Conservation (phyloP, 2,329 filamentous ascomycete genomes). For the Colletotrichum acutatum region DNA sequence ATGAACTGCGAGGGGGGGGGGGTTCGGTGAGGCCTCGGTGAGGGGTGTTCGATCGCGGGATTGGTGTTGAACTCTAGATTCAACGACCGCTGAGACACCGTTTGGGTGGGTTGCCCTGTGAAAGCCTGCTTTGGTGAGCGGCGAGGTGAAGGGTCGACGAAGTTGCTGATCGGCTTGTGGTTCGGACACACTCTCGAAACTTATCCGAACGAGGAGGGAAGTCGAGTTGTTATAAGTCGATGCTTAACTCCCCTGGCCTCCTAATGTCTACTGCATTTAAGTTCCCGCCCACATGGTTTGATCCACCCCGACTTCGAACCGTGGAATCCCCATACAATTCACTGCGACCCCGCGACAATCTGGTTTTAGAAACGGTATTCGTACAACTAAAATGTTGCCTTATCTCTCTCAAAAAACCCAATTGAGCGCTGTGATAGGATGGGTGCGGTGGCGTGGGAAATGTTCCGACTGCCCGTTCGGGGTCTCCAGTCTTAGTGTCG, state of each 20-base stretch:
- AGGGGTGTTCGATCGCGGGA: neutral
- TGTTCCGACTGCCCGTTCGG: slow-evolving; percentile 3
- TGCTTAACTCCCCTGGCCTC: neutral
- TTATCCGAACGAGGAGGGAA: neutral
- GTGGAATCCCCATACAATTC: slow-evolving; percentile 12
- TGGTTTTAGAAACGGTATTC: slow-evolving; percentile 32
- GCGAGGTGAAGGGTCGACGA: neutral
- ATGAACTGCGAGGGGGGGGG: neutral
- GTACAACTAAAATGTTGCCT: slow-evolving; percentile 13
- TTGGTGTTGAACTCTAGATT: neutral
- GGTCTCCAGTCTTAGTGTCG: neutral
- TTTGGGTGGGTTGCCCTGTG: neutral
- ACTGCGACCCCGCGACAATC: slow-evolving; percentile 21
- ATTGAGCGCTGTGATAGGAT: slow-evolving; percentile 13
- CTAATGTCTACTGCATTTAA: neutral
- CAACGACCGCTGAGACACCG: neutral
- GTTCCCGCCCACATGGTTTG: slow-evolving; percentile 28
- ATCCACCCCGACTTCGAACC: slow-evolving; percentile 24
- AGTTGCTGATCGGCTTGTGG: neutral
- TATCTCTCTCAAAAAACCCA: slow-evolving; percentile 5
- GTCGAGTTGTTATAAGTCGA: slow-evolving; percentile 8
- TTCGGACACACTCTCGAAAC: neutral
- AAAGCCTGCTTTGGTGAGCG: neutral
- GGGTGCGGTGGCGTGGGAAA: neutral
- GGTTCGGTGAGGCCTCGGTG: slow-evolving; percentile 13